A percentile compares a stretch with the other conserved stretches of the same genome.
These are phyloP conservation scores for Russula earlei DNA, from an alignment of 768 basidiomycete species.

Conservation along the genomic window DNA sequence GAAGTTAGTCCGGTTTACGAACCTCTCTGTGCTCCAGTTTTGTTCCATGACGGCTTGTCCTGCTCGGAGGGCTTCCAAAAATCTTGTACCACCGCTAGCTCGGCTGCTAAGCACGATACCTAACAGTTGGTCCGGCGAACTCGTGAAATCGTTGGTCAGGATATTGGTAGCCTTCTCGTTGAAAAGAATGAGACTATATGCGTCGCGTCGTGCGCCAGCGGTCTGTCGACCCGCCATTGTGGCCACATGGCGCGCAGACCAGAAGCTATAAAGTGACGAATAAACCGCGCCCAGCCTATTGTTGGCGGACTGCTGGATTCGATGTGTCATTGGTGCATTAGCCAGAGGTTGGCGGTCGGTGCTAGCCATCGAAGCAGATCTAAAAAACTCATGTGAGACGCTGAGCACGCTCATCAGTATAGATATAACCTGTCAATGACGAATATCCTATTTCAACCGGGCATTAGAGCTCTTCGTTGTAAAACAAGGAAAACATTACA, in stretches of 20 bases:
- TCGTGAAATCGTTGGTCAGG: conserved; percentile 38
- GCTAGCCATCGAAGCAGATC: conserved; percentile 42
- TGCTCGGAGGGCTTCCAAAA: conserved; percentile 30
- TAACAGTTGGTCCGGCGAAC: conserved; percentile 38
- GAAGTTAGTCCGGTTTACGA: neutral
- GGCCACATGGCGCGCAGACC: conserved; percentile 41
- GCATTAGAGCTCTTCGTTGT: neutral
- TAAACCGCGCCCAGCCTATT: conserved; percentile 53
- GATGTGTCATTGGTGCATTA: conserved; percentile 32
- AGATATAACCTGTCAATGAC: conserved; percentile 42
- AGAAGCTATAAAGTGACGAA: conserved; percentile 46
- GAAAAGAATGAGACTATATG: conserved; percentile 50
- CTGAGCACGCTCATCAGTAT: neutral
- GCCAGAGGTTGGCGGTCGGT: conserved; percentile 37
- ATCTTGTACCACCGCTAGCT: conserved; percentile 37
- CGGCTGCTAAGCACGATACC: conserved; percentile 28
- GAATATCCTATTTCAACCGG: conserved; percentile 31
- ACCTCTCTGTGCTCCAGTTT: conserved; percentile 46
- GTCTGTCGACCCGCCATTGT: conserved; percentile 22
- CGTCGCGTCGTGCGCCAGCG: conserved; percentile 33
- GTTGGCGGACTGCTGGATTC: conserved; percentile 30
- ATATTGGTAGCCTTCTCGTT: conserved; percentile 21
- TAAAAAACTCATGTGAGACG: conserved; percentile 21
- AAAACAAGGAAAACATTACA: conserved; percentile 31
- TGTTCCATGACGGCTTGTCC: conserved; percentile 34